A percentile compares a stretch with the other conserved stretches of the same genome.
Evolutionary conservation across 768 basidiomycete species (phyloP).

Genomic region (Nevesoporus exiguus): DNA sequence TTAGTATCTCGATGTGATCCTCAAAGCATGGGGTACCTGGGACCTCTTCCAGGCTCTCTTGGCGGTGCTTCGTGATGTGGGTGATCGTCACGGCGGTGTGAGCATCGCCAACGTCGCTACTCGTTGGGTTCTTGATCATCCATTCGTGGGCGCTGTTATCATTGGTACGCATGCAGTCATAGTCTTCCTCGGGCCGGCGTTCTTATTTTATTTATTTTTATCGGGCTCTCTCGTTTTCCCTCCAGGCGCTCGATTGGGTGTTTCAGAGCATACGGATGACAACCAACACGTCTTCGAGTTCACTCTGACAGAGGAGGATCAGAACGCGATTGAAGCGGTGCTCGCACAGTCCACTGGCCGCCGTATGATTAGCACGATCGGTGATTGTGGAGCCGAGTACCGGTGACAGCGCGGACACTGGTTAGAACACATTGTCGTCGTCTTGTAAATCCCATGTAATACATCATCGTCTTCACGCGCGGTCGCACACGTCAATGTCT

Average conservation of each 20-base stretch:
- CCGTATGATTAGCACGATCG: conserved; percentile 62
- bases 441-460: no score
- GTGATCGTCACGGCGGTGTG: conserved; percentile 58
- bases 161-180: conserved; percentile 46
- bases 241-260: conserved; percentile 67
- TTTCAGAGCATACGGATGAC: conserved; percentile 70
- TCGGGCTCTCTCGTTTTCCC: neutral
- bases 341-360: conserved; percentile 59
- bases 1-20: conserved; percentile 84
- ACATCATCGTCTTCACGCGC: no score
- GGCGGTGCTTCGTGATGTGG: conserved; percentile 55
- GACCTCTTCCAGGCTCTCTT: conserved; percentile 68
- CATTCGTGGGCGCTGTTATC: conserved; percentile 74
- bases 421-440: no score
- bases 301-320: conserved; percentile 52
- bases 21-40: conserved; percentile 79
- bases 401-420: conserved; percentile 31
- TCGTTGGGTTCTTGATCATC: conserved; percentile 80
- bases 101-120: conserved; percentile 79
- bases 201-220: neutral
- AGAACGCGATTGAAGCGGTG: conserved; percentile 58
- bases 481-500: neutral
- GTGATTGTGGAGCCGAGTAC: conserved; percentile 86
- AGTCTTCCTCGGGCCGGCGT: neutral
- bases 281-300: conserved; percentile 64